Evolutionary conservation across 768 basidiomycete species (phyloP), one percentile per base, ranked within the genome.

Genomic region (Hypsizygus marmoreus): DNA sequence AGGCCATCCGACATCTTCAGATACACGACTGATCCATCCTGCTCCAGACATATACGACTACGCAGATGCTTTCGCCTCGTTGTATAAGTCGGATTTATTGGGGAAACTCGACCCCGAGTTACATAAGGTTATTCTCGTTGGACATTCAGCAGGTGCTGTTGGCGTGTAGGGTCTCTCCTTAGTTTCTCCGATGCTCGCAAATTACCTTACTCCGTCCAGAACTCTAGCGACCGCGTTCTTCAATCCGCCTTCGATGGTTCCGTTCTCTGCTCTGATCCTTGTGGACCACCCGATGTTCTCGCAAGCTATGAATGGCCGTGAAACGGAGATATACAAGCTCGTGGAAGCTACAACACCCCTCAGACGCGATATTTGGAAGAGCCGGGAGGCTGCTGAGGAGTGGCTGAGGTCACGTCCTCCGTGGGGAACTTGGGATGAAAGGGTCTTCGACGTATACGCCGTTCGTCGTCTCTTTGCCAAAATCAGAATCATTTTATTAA

Each of bases 31-130:
- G 16, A n/a, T 9, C 4, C 24, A 28, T 23, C 17, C 1, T 26
- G n/a, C n/a, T n/a, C 14, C 22, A 66, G 65, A 55, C 8, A 66
- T 66, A 7, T 64, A 61, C 44, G 61, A 66, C 47, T 63, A 63
- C 34, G 63, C 62, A 1, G 63, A 66, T 14, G 59, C 63, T 4
- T 64, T 64, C 22, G 56, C 60, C 3, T 44, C 55, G 1, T 42
- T 66, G 2, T 60, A 54, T 20, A 60, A 50, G 25, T 66, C 65
- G 1, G 60, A 60, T 2, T 30, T 64, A 4, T 48, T 66, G 6
- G 58, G 62, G 2, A 33, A 24, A 12, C 39, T 63, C 6, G 48
- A 64, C 50, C 59, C 50, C 1, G 46, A 50, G 17, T 25, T 50
- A 6, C 56, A 64, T 33, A 56, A 56, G 45, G 51, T 67, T 1